phyloP scores from a whole-genome alignment of 805 yeast species.

The Wickerhamiella galacta region DNA sequence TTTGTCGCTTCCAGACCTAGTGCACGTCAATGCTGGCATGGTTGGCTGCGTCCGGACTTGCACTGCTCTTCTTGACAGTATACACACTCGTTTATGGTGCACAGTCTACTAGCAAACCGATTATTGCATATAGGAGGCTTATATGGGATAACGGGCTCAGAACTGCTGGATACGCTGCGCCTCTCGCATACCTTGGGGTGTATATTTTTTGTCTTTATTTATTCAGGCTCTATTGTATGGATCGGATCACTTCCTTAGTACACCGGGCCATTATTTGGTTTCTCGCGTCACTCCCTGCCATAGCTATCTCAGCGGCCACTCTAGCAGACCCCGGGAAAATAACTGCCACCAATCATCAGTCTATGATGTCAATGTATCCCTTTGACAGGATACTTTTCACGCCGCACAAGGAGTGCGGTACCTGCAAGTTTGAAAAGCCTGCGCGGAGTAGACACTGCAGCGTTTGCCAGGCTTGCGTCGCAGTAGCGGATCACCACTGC shows the following conservation, averaged over 20 bases:
- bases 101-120: too few relatives aligned
- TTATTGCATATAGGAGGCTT: too few relatives aligned
- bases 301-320: slow-evolving; percentile 16
- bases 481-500: slow-evolving; percentile 43
- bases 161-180: slow-evolving; percentile 11
- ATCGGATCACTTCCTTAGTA: neutral
- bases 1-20: too few relatives aligned
- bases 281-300: slow-evolving; percentile 12
- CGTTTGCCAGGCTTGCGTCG: slow-evolving; percentile 31
- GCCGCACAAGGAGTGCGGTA: slow-evolving; percentile 29
- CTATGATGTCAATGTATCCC: slow-evolving; percentile 16
- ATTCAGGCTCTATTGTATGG: slow-evolving; percentile 9
- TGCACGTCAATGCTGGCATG: too few relatives aligned
- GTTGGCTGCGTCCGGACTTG: too few relatives aligned
- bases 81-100: too few relatives aligned
- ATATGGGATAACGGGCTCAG: too few relatives aligned
- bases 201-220: slow-evolving; percentile 11
- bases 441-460: slow-evolving; percentile 49
- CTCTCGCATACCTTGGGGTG: slow-evolving; percentile 9
- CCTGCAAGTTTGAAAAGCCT: slow-evolving; percentile 34
- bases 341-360: slow-evolving; percentile 15
- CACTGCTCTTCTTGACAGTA: too few relatives aligned
- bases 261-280: slow-evolving; percentile 10
- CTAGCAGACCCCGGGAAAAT: slow-evolving; percentile 26
- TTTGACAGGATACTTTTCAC: slow-evolving; percentile 41